Base-by-base conservation (phyloP, 2,329 filamentous ascomycete genomes). In the Neodidymelliopsis sp. region DNA sequence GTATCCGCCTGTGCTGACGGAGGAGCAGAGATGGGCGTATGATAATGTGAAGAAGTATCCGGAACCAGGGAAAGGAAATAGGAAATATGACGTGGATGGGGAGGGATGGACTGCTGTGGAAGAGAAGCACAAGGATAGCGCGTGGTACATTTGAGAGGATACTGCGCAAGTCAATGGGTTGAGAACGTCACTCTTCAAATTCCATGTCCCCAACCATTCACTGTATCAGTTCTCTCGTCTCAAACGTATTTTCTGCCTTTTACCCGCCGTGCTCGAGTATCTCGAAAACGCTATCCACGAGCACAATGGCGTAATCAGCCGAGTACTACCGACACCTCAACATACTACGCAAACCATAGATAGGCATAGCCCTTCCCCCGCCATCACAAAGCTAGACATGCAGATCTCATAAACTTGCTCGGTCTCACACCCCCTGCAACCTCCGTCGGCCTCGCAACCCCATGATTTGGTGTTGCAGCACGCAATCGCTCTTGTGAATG, bases 21-120 rank as follows among this genome's bases (percentile, higher is more conserved):
- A 42, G 33, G 43, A 55, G 38, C 40, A 54, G 20, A 50, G 53
- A 8, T 63, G 60, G 60, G 59, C 59, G 30, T 53, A 81, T 76
- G 43, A 76, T 75, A 48, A 61, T 50, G 19, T 61, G 1, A 54
- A 51, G 40, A 63, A 61, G 35, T 61, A 61, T 42, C 53, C 57
- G 4, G 56, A 57, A 25, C 56, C 54, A 3, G 43, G 51, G 13
- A 56, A 52, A n/a, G 34, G 38, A 1, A 22, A 13, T 20, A 15
- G 49, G 25, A 39, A 52, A 24, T 15, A 25, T 5, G 34, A 34
- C 0, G 43, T 31, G n/a, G 19, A 10, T 1, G 24, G 28, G 8
- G 31, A 23, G 6, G 33, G 22, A 16, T 11, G 13, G 37, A 29
- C 13, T 16, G 24, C 11, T 16, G 4, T 9, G 9, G 24, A 25